These are phyloP conservation scores for Brassica hybrid DNA, from an alignment of 441 rosid genomes.

Conservation along the genomic window DNA sequence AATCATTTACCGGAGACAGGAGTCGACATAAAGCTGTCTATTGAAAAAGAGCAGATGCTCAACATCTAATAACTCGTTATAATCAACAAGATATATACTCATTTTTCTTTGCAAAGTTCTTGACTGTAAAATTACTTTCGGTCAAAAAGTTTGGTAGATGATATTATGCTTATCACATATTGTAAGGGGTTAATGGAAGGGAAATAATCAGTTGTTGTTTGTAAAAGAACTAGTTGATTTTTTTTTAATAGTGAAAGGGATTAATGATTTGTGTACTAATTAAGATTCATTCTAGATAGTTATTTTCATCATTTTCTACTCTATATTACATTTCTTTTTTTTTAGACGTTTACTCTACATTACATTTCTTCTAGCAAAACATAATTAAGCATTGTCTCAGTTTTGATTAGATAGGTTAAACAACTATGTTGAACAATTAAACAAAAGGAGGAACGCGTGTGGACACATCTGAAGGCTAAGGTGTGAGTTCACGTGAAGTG, in stretches of 20 bases:
- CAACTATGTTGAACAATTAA: neutral
- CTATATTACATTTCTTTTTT: no score
- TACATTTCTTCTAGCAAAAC: no score
- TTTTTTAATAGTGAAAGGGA: no score
- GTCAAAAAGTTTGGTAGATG: slow-evolving; percentile 4
- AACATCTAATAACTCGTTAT: slow-evolving; percentile 19
- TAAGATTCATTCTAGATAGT: neutral
- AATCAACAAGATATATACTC: slow-evolving; percentile 42
- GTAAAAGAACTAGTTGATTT: slow-evolving; percentile 33
- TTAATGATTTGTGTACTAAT: slow-evolving; percentile 8
- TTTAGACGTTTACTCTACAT: no score
- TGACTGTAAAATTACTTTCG: slow-evolving; percentile 9
- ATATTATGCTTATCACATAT: slow-evolving; percentile 16
- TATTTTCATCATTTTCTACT: neutral
- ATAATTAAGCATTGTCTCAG: neutral
- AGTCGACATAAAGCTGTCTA: slow-evolving; percentile 33
- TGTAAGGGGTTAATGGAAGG: slow-evolving; percentile 18
- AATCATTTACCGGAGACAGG: slow-evolving; percentile 32
- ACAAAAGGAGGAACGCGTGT: neutral
- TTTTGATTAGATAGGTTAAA: neutral
- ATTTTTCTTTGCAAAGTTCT: slow-evolving; percentile 25
- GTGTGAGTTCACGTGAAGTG: neutral
- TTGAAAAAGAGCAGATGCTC: slow-evolving; percentile 41
- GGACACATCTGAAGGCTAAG: neutral
- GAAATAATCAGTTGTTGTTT: slow-evolving; percentile 23